Evolutionary conservation across 1,139 yeast species (phyloP).

Genomic region (Protomyces pachydermus): DNA sequence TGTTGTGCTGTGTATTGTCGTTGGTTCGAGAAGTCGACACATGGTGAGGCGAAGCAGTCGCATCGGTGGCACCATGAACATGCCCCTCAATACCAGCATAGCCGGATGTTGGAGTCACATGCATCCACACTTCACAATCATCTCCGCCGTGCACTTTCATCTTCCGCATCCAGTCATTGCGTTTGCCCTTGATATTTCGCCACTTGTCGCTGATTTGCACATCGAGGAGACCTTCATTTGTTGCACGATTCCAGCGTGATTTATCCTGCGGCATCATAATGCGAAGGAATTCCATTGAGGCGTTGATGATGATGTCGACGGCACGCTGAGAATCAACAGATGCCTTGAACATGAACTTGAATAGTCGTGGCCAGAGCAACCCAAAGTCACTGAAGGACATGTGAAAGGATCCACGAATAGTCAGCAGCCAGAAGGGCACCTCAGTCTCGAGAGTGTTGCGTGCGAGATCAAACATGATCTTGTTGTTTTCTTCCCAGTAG

Average conservation of each 20-base stretch:
- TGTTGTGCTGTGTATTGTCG: conserved; percentile 2
- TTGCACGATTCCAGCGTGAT: conserved; percentile 18
- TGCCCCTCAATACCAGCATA: conserved; percentile 24
- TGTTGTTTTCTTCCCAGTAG: conserved; percentile 25
- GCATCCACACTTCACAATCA: conserved; percentile 21
- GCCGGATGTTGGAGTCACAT: conserved; percentile 15
- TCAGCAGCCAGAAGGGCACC: conserved; percentile 6
- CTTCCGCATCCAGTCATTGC: conserved; percentile 18
- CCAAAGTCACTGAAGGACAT: conserved; percentile 23
- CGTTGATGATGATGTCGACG: conserved; percentile 21
- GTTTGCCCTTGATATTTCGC: conserved; percentile 16
- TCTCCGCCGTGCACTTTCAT: conserved; percentile 1
- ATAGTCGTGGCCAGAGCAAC: conserved; percentile 20
- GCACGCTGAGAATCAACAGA: conserved; percentile 23
- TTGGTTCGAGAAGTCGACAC: conserved; percentile 5
- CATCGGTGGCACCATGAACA: conserved; percentile 9
- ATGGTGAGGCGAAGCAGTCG: conserved; percentile 10
- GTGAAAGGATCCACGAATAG: conserved; percentile 26
- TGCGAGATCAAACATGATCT: conserved; percentile 17
- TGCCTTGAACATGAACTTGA: conserved; percentile 11
- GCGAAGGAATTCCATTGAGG: conserved; percentile 12
- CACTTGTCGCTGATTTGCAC: conserved; percentile 23
- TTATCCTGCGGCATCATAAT: conserved; percentile 1
- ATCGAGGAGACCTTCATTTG: conserved; percentile 5
- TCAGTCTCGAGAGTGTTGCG: neutral